These are phyloP conservation scores for Tripterygium wilfordii DNA, from an alignment of 177 flowering plant genomes.

Conservation along the genomic window DNA sequence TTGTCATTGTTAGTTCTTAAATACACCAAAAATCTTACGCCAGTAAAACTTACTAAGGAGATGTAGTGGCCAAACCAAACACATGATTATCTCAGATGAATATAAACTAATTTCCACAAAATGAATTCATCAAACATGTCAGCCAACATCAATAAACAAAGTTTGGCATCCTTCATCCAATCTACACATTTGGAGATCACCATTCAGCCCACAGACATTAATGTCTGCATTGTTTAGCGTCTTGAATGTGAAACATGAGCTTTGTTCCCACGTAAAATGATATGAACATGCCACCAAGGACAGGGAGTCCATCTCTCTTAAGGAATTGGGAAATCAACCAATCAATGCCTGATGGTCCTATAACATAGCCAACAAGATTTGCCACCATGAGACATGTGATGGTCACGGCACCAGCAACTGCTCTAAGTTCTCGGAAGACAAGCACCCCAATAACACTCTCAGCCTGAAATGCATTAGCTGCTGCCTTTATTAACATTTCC, in stretches of 20 bases:
- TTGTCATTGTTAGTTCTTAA: too few relatives aligned
- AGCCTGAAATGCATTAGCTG: constrained; percentile 57
- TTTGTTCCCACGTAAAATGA: constrained; percentile 90
- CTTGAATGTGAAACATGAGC: constrained; percentile 83
- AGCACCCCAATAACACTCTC: constrained; percentile 47
- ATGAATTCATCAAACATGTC: too few relatives aligned
- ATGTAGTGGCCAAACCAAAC: too few relatives aligned
- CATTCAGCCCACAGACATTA: too few relatives aligned
- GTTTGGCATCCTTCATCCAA: too few relatives aligned
- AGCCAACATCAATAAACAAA: too few relatives aligned
- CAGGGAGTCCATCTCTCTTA: constrained; percentile 59
- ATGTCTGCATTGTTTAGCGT: constrained; percentile 29
- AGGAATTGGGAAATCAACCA: constrained; percentile 69
- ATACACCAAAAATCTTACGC: too few relatives aligned
- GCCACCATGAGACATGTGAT: constrained; percentile 98
- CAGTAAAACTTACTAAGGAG: too few relatives aligned
- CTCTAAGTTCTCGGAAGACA: constrained; percentile 70
- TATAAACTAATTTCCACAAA: too few relatives aligned
- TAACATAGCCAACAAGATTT: constrained; percentile 88
- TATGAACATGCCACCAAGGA: constrained; percentile 61
- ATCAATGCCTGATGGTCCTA: constrained; percentile 82
- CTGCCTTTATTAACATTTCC: constrained; percentile 78
- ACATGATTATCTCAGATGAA: too few relatives aligned
- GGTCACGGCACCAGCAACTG: constrained; percentile 84
- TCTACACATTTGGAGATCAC: too few relatives aligned